These are phyloP conservation scores for Paraphaeosphaeria minitans DNA, from an alignment of 2,329 filamentous ascomycete genomes.

Conservation along the genomic window DNA sequence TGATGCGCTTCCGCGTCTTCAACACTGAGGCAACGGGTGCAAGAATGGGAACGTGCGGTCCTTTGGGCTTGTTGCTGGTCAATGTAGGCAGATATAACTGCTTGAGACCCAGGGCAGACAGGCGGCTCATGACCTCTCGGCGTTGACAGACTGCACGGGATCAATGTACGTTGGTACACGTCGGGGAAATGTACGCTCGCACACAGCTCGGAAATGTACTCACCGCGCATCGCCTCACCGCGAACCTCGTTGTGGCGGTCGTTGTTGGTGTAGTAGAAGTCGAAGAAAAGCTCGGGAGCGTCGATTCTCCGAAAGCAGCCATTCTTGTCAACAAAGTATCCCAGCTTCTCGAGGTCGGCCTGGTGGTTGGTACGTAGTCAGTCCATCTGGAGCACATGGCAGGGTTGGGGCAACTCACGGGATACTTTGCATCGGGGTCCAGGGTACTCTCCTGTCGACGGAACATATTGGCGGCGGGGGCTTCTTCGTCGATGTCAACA, in stretches of 20 bases:
- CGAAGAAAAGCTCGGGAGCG: constrained; percentile 71
- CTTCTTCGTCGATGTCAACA: neutral
- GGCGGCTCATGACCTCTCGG: constrained; percentile 64
- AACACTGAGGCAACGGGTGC: constrained; percentile 60
- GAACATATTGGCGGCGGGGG: constrained; percentile 65
- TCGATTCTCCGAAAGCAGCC: constrained; percentile 66
- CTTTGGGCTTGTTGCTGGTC: constrained; percentile 42
- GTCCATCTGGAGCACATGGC: neutral
- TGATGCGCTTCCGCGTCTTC: constrained; percentile 62
- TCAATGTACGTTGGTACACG: constrained; percentile 13
- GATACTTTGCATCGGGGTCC: constrained; percentile 68
- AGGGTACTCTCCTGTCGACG: constrained; percentile 70
- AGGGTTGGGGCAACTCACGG: constrained; percentile 33
- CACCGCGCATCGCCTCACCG: constrained; percentile 71
- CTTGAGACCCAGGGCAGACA: constrained; percentile 64
- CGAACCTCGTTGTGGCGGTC: constrained; percentile 78
- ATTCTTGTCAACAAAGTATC: constrained; percentile 81
- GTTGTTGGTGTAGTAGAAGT: constrained; percentile 75
- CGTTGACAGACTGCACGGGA: constrained; percentile 63
- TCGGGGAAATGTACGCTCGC: constrained; percentile 19
- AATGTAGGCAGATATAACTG: constrained; percentile 67
- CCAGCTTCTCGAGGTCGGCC: constrained; percentile 69
- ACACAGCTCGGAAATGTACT: constrained; percentile 22
- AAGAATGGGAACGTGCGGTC: constrained; percentile 72
- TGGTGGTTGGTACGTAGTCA: neutral